Conservation (phyloP, 2,329 filamentous ascomycete species). For the Neophaeococcomyces mojaviensis region DNA sequence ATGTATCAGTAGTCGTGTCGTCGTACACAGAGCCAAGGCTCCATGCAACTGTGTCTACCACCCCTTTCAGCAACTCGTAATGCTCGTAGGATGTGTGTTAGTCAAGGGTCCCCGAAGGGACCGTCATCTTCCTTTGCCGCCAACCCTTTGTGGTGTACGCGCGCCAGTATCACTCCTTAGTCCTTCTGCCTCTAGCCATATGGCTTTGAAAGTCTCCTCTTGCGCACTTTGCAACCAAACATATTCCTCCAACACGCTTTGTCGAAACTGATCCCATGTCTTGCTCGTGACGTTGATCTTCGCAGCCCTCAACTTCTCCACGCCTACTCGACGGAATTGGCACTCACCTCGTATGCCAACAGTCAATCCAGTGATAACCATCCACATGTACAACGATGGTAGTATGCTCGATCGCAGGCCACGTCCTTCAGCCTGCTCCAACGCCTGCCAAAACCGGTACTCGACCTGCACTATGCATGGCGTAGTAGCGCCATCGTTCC, state of each 20-base stretch:
- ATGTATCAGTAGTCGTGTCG: too few species aligned
- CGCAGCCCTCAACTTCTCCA: neutral
- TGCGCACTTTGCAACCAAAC: slow-evolving; percentile 4
- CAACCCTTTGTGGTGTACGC: neutral
- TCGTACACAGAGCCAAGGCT: too few species aligned
- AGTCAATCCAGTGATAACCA: slow-evolving; percentile 1
- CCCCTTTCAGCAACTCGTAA: too few species aligned
- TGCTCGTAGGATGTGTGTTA: too few species aligned
- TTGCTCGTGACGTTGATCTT: neutral
- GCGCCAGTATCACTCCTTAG: neutral
- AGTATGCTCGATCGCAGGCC: neutral
- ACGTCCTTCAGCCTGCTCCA: neutral
- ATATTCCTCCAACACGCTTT: neutral
- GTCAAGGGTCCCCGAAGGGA: too few species aligned
- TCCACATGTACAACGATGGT: slow-evolving; percentile 2
- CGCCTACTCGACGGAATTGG: neutral
- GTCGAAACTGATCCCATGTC: slow-evolving; percentile 3
- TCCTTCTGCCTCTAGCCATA: slow-evolving; percentile 4
- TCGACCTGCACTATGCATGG: slow-evolving; percentile 4
- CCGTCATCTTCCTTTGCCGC: neutral
- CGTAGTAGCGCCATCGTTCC: slow-evolving; percentile 2
- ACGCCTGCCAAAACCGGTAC: slow-evolving; percentile 2
- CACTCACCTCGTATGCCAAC: neutral
- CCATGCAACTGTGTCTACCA: too few species aligned
- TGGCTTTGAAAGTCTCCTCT: neutral